These are phyloP conservation scores for Calonectria crousiana DNA, from an alignment of 2,329 filamentous ascomycete genomes.

Conservation along the genomic window DNA sequence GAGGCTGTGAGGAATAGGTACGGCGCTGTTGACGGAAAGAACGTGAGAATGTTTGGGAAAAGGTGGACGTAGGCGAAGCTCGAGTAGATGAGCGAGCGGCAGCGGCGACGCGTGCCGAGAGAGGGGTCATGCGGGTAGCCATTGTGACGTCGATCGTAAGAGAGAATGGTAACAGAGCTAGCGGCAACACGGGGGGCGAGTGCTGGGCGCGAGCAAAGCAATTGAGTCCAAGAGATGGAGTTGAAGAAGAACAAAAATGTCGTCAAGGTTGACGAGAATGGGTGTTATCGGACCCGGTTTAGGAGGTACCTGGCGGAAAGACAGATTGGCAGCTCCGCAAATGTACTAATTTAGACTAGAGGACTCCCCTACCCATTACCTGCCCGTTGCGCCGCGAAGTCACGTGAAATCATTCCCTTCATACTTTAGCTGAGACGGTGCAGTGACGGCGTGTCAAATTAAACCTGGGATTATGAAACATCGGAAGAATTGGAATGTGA, in stretches of 20 bases:
- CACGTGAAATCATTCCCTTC: neutral
- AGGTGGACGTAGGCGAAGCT: slow-evolving; percentile 25
- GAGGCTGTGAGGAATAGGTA: slow-evolving; percentile 59
- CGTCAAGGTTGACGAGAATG: slow-evolving; percentile 8
- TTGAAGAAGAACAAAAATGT: slow-evolving; percentile 1
- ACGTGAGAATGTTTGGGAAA: slow-evolving; percentile 26
- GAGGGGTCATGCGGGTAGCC: slow-evolving; percentile 48
- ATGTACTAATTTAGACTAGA: neutral
- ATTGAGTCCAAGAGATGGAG: slow-evolving; percentile 11
- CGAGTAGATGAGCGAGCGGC: slow-evolving; percentile 33
- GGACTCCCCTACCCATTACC: neutral
- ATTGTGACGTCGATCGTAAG: slow-evolving; percentile 38
- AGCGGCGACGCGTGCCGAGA: slow-evolving; percentile 43
- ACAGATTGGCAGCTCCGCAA: slow-evolving; percentile 9
- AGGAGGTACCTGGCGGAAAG: slow-evolving; percentile 17
- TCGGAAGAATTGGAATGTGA: neutral
- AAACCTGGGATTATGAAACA: neutral
- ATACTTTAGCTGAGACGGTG: slow-evolving; percentile 1
- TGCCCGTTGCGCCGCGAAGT: neutral
- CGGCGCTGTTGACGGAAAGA: slow-evolving; percentile 41
- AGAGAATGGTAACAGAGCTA: slow-evolving; percentile 7
- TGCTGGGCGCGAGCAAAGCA: slow-evolving; percentile 23
- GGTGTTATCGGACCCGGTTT: slow-evolving; percentile 7
- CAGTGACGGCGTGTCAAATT: neutral
- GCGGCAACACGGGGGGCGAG: slow-evolving; percentile 30